Evolutionary conservation across 2,329 filamentous ascomycete genomes (phyloP).

Genomic region (Phialophora chinensis): DNA sequence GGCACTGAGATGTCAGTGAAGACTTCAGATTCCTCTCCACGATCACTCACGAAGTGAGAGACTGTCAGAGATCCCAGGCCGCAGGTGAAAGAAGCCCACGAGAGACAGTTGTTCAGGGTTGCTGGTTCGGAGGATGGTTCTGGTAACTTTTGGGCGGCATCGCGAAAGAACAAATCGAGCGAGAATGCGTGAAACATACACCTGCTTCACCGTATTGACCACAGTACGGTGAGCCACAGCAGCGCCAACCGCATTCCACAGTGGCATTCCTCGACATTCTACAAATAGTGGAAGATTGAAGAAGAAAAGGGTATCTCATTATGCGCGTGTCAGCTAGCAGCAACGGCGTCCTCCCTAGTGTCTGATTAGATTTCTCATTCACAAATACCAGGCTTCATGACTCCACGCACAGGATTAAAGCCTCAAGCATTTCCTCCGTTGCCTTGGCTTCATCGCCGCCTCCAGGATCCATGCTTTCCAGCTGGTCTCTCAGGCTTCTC

Average conservation of each 20-base stretch:
- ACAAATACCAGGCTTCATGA: constrained; percentile 26
- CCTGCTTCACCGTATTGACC: background rate
- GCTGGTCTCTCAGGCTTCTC: constrained; percentile 71
- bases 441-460: constrained; percentile 60
- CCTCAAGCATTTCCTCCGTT: constrained; percentile 69
- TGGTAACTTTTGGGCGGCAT: constrained; percentile 6
- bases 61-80: constrained; percentile 14
- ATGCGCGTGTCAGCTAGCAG: constrained; percentile 23
- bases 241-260: background rate
- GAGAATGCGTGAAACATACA: background rate
- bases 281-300: background rate
- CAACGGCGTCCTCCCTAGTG: constrained; percentile 22
- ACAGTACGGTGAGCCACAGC: background rate
- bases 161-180: constrained; percentile 10
- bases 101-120: constrained; percentile 8
- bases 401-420: constrained; percentile 59
- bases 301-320: constrained; percentile 19
- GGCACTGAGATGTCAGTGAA: constrained; percentile 38
- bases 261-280: background rate
- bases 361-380: constrained; percentile 19
- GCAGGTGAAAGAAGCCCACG: constrained; percentile 7
- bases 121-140: constrained; percentile 4
- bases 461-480: constrained; percentile 63
- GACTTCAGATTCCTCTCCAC: constrained; percentile 34
- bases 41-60: constrained; percentile 23